Evolutionary conservation across 108 stramenopile genomes (phyloP), one percentile per base, ranked within the genome.

Genomic region (Bacterosira constricta): DNA sequence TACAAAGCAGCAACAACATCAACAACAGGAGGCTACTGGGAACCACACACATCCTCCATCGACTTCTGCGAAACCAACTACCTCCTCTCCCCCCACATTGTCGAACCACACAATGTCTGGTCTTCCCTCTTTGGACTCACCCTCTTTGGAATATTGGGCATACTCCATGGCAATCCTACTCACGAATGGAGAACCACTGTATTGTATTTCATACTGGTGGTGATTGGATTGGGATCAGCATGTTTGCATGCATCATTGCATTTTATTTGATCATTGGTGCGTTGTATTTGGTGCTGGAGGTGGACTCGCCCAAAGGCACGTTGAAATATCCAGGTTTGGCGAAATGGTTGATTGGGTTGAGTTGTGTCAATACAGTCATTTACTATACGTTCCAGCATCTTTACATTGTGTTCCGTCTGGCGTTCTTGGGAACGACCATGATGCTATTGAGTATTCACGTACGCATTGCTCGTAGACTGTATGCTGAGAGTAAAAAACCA

Each of bases 1-100:
- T 6, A 38, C n/a, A 20, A 9, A 21, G 15, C 20, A 15, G 10
- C 4, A 5, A n/a, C n/a, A n/a, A n/a, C n/a, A n/a, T n/a, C n/a
- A n/a, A n/a, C n/a, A n/a, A n/a, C n/a, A n/a, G n/a, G n/a, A n/a
- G 65, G 65, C 50, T 71, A 30, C 21, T 81, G 80, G 80, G 63
- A 72, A 47, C 80, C 80, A 10, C 80, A 81, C 46, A 45, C 80
- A 21, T 47, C 55, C 47, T 64, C 62, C 27, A 81, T 81, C 34
- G 80, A 81, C 49, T 81, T 81, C 36, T 81, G 80, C 45, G 80
- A 81, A 62, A 55, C 66, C 31, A 81, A 81, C 37, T 81, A 81
- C 56, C 80, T 73, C 9, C 53, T 50, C 47, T 63, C 65, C 31
- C 21, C 47, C 31, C 34, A 51, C 52, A 45, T 81, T 21, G 80